phyloP scores from a whole-genome alignment of 371 early-diverging fungal genomes.

The Rhizopus arrhizus region DNA sequence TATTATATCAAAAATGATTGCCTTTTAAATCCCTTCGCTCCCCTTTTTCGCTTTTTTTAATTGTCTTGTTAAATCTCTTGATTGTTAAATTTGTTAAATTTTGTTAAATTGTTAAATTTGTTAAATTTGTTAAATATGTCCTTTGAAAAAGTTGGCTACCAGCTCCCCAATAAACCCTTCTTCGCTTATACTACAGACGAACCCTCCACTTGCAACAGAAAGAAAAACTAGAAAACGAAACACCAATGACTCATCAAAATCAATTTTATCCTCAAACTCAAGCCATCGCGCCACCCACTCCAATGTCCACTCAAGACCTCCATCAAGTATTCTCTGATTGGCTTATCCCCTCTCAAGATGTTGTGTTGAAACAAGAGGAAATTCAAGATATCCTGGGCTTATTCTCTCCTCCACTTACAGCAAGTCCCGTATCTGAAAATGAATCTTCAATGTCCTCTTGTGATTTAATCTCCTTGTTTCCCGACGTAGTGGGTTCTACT shows the following conservation, averaged over 20 bases:
- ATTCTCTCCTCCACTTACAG: slow-evolving; percentile 31
- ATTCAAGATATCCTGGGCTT: slow-evolving; percentile 25
- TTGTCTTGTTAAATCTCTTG: slow-evolving; percentile 11
- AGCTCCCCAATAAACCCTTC: slow-evolving; percentile 31
- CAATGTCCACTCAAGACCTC: slow-evolving; percentile 5
- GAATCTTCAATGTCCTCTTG: slow-evolving; percentile 6
- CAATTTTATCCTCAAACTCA: background rate
- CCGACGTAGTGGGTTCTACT: slow-evolving; percentile 21
- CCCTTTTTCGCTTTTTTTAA: slow-evolving; percentile 7
- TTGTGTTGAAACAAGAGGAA: slow-evolving; percentile 3
- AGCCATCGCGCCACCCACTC: slow-evolving; percentile 9
- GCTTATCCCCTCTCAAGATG: slow-evolving; percentile 7
- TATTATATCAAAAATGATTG: slow-evolving; percentile 26
- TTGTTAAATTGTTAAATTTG: slow-evolving; percentile 26
- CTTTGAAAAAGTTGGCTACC: slow-evolving; percentile 14
- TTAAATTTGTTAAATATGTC: slow-evolving; percentile 37
- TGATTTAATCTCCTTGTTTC: slow-evolving; percentile 27
- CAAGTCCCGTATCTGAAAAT: slow-evolving; percentile 23
- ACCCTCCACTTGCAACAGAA: slow-evolving; percentile 40
- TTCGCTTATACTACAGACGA: slow-evolving; percentile 44
- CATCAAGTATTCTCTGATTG: slow-evolving; percentile 11
- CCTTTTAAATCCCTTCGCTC: slow-evolving; percentile 26
- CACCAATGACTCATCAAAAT: slow-evolving; percentile 1
- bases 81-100: slow-evolving; percentile 21
- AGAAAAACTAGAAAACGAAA: slow-evolving; percentile 28